Evolutionary conservation across 495 filamentous ascomycete species (phyloP).

Genomic region (Hypoxylon subgilvum): DNA sequence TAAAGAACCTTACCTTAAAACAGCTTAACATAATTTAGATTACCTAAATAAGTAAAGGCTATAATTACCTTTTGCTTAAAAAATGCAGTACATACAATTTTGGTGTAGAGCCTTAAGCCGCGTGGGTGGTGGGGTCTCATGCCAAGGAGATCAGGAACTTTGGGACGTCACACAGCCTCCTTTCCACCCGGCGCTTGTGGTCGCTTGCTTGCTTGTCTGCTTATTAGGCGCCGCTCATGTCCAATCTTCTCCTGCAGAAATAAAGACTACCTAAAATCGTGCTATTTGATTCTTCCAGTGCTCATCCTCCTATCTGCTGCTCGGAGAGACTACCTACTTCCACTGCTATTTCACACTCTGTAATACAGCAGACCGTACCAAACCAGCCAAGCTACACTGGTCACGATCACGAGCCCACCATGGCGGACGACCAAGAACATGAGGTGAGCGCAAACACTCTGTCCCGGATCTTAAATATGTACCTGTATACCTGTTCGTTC

Average conservation of each 20-base stretch:
- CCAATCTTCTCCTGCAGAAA: conserved; percentile 8
- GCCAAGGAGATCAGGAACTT: not conserved
- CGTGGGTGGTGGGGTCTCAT: conserved; percentile 22
- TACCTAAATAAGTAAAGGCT: no score
- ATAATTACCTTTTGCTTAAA: no score
- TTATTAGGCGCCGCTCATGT: conserved; percentile 17
- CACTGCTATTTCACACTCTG: not conserved
- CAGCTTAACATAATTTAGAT: no score
- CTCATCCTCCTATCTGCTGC: no score
- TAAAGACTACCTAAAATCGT: no score
- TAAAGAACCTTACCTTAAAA: no score
- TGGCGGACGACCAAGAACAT: conserved; percentile 55
- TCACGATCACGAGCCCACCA: conserved; percentile 27
- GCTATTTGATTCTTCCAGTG: no score
- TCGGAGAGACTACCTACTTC: not conserved
- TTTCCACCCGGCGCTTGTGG: conserved; percentile 20
- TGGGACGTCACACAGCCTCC: conserved; percentile 39
- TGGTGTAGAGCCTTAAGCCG: no score
- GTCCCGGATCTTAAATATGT: not conserved
- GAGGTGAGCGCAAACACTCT: conserved; percentile 39
- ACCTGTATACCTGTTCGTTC: no score
- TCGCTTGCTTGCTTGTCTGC: no score
- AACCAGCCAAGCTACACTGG: not conserved
- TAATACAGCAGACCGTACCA: not conserved
- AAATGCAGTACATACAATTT: no score